A percentile compares a stretch with the other conserved stretches of the same genome.
Conservation (phyloP, 2,329 filamentous ascomycete species). For the Aspergillus sp. region DNA sequence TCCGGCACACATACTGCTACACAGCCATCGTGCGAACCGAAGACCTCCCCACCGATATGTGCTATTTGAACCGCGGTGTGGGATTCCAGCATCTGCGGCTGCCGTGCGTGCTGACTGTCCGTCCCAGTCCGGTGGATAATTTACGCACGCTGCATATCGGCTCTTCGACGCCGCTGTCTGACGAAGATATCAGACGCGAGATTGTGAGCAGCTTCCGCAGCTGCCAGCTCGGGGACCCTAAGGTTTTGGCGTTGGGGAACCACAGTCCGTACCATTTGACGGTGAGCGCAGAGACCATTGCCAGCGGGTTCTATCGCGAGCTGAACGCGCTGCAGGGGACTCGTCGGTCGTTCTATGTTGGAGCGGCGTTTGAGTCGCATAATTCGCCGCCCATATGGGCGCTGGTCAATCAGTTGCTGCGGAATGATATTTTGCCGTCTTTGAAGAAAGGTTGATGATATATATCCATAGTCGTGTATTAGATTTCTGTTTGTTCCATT, state of each 20-base stretch:
- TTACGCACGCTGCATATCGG: constrained; percentile 5
- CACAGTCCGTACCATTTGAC: constrained; percentile 29
- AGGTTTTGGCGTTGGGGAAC: constrained; percentile 10
- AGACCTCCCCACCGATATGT: constrained; percentile 15
- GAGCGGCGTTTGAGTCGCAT: constrained; percentile 2
- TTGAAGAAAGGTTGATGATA: neutral
- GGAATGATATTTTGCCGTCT: neutral
- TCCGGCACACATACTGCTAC: too few species aligned
- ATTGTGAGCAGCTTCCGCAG: neutral
- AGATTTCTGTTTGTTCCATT: too few species aligned
- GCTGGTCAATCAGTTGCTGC: neutral
- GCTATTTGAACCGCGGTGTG: too few species aligned
- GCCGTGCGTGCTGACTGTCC: constrained; percentile 10
- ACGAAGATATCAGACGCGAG: constrained; percentile 2
- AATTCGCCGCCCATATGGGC: constrained; percentile 2
- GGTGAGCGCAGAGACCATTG: constrained; percentile 25
- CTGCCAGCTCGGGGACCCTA: neutral
- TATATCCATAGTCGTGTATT: too few species aligned
- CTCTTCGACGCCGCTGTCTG: neutral
- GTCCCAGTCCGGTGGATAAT: neutral
- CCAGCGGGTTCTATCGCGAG: constrained; percentile 33
- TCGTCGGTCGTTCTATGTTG: too few species aligned
- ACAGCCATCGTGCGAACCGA: constrained; percentile 30
- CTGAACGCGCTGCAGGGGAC: too few species aligned
- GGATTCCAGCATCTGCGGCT: too few species aligned